phyloP scores from a whole-genome alignment of 768 basidiomycete genomes.

The Termitomyces sp. region DNA sequence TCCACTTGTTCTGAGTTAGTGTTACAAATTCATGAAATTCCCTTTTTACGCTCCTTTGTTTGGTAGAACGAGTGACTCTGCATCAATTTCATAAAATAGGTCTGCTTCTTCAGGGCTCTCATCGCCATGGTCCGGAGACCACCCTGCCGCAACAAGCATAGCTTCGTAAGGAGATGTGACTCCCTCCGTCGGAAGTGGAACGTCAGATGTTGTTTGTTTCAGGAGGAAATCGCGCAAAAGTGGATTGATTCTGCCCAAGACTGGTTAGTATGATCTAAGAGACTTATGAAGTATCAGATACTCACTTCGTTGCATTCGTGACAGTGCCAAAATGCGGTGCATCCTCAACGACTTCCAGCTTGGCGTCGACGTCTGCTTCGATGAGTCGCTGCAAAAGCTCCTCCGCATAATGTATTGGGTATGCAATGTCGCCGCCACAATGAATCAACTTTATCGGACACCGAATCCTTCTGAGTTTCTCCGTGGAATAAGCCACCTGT shows the following conservation, averaged over 20 bases:
- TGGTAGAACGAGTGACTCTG: background rate
- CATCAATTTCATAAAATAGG: background rate
- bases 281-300: background rate
- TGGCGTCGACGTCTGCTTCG: slow-evolving; percentile 28
- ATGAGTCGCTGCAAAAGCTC: slow-evolving; percentile 25
- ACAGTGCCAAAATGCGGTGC: slow-evolving; percentile 38
- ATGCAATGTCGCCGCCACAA: slow-evolving; percentile 35
- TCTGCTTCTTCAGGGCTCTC: slow-evolving; percentile 25
- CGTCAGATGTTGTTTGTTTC: slow-evolving; percentile 17
- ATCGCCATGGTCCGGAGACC: slow-evolving; percentile 13
- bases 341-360: slow-evolving; percentile 22
- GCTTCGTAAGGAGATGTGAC: slow-evolving; percentile 32
- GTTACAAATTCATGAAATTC: background rate
- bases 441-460: slow-evolving; percentile 34
- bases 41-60: background rate
- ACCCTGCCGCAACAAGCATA: slow-evolving; percentile 25
- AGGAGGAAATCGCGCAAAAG: slow-evolving; percentile 30
- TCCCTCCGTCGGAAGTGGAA: slow-evolving; percentile 23
- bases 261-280: background rate
- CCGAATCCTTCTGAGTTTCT: slow-evolving; percentile 24
- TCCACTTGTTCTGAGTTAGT: background rate
- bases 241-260: slow-evolving; percentile 25
- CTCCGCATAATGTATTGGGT: slow-evolving; percentile 26
- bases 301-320: slow-evolving; percentile 31
- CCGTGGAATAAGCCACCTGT: slow-evolving; percentile 21